Base-by-base conservation (phyloP, 1,139 yeast genomes). In the Blastobotrys arbuscula region DNA sequence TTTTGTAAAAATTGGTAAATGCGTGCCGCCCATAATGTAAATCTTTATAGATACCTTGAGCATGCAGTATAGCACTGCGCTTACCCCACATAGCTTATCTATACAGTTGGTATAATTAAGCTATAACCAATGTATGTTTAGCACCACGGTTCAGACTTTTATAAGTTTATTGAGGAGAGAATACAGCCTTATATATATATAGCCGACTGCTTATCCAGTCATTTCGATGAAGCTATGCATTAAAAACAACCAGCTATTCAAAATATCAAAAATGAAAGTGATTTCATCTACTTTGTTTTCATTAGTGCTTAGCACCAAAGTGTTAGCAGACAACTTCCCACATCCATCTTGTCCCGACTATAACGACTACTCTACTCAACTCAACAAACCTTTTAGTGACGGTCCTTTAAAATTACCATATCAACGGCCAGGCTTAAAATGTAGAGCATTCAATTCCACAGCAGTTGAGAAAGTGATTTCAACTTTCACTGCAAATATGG, bases 401-500 rank as follows among this genome's bases (percentile, higher is more conserved):
- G 74, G 74, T 8, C 60, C 65, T 3, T 54, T 76, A 44, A 59
- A 67, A 43, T 72, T 81, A 52, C 88, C 96, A 0, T 84, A 63
- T 56, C 92, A 87, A 81, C 71, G 96, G 56, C 96, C 96, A 1
- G 72, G 77, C 0, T 70, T 70, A 8, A 65, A 74, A 42, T 89
- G 96, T 62, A 76, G 96, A 12, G 87, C 95, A 0, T 88, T 86
- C 62, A 58, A 55, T 1, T 82, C 92, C 0, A 59, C 61, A 0
- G 78, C 79, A 0, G 83, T 88, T 3, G 96, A 88, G 51, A 57
- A 61, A n/a, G 69, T 81, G 37, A 77, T 88, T 24, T 62, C 58
- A 1, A 82, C 79, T 49, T 70, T 85, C 62, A 76, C 68, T 47
- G 39, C 45, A 2, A 74, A 75, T 56, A 71, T 85, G 23, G 63